Base-by-base conservation (phyloP, 805 yeast species). In the Pichia membranifaciens region DNA sequence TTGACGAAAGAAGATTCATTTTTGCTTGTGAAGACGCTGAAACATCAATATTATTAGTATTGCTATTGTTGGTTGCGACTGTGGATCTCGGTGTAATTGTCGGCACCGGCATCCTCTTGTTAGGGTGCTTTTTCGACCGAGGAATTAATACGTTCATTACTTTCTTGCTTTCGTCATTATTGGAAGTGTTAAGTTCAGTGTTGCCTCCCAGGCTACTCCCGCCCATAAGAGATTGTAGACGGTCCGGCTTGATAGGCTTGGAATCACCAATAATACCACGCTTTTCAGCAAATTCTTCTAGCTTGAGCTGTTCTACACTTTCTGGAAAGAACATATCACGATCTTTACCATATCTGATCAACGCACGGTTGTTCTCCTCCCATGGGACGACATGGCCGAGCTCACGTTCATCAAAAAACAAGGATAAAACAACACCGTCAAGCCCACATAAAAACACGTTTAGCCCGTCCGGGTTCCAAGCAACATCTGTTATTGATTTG, bases 271-370 rank as follows among this genome's bases (percentile, higher is more conserved):
- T 36, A 25, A 38, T 25, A 12, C 43, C 43, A 25, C 10, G 39
- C 35, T 47, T 49, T 8, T 65, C 68, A 1, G 87, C 80, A 51
- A 72, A 71, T 34, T 82, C 87, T 55, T 89, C 96, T 20, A 91
- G 67, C 4, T 68, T 61, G 47, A 91, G 70, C 64, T 90, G 97
- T 45, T 79, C 84, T 1, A 83, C 76, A 63, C 93, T 83, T 59
- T 91, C 98, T 0, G 96, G 96, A 56, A 88, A 85, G 18, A 83
- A 82, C 69, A 84, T 72, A 54, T 90, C 96, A 48, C 89, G 76
- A 52, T 87, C 95, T 2, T 86, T 89, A 52, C 99, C 98, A 60
- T 85, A 91, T 54, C 88, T 74, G 54, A 84, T 81, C 48, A 91
- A 72, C 49, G 87, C 84, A 37, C 77, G 73, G 49, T 79, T 83